Base-by-base conservation (phyloP, 495 filamentous ascomycete species). In the Penicillium bovifimosum region DNA sequence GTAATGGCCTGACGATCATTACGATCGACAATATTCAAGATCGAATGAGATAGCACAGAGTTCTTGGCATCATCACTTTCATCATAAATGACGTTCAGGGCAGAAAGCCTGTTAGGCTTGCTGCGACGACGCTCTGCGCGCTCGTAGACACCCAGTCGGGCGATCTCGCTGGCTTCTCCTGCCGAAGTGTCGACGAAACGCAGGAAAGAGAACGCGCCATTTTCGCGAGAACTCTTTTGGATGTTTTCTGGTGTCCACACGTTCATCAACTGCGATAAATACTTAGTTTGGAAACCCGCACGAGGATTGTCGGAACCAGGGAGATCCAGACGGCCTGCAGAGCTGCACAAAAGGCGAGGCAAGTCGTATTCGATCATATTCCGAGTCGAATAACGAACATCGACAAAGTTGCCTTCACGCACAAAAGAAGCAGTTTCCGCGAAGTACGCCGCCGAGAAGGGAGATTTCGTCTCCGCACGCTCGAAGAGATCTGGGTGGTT, bases 401-500 rank as follows among this genome's bases (percentile, higher is more conserved):
- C 77, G 51, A 96, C 79, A 59, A 84, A 84, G 17, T 76, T 74
- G 24, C 91, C 91, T 68, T 99, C 93, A 8, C 93, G 86, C 52
- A 96, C 72, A 65, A 99, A 97, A 0, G 90, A 95, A 10, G 87
- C 91, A 9, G 91, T 96, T 69, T 97, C 95, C 14, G 91, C 95
- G 65, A 90, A 97, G 67, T 86, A 77, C 7, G 82, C 85, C 51
- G 85, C 78, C 1, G 88, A 89, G 62, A 91, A 85, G 0, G 92
- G 91, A 13, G 91, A 96, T 16, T 81, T 83, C 16, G 87, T 95
- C 51, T 97, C 93, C 13, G 92, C 91, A 38, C 95, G 83, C 67
- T 99, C 91, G 54, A 97, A 97, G 17, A 98, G 74, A 72, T 98
- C 93, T 2, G 93, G 93, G 67, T 98, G 93, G 62, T 98, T 98